Conservation (phyloP, 768 basidiomycete species). For the Lactarius pseudohatsudake region DNA sequence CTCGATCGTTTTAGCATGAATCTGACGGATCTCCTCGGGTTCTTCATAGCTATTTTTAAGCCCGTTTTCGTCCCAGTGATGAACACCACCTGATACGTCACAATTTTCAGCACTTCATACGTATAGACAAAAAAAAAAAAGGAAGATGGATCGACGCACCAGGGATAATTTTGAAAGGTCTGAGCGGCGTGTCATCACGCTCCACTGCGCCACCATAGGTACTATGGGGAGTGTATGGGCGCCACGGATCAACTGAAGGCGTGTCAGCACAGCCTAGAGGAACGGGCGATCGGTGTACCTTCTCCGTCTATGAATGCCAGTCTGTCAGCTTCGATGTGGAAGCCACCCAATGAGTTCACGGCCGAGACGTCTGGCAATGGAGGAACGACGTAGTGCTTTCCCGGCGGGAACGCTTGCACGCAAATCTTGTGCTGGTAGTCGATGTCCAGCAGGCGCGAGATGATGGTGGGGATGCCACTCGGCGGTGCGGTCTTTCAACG, state of each 20-base stretch:
- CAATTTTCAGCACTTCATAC: neutral
- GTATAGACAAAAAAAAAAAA: neutral
- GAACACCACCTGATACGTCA: slow-evolving; percentile 55
- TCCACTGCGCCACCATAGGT: slow-evolving; percentile 55
- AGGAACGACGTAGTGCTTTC: slow-evolving; percentile 72
- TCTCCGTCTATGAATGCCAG: slow-evolving; percentile 89
- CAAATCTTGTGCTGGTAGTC: slow-evolving; percentile 74
- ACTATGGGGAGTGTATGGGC: slow-evolving; percentile 82
- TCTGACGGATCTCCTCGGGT: slow-evolving; percentile 72
- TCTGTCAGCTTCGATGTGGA: slow-evolving; percentile 73
- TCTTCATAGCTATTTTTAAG: slow-evolving; percentile 58
- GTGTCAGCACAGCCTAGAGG: neutral
- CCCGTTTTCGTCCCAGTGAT: slow-evolving; percentile 80
- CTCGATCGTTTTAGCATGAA: slow-evolving; percentile 76
- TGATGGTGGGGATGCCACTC: slow-evolving; percentile 64
- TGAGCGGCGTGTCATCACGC: slow-evolving; percentile 66
- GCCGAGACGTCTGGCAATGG: slow-evolving; percentile 71
- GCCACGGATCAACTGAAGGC: slow-evolving; percentile 80
- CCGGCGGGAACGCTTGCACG: slow-evolving; percentile 71
- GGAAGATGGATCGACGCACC: slow-evolving; percentile 46
- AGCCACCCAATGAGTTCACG: slow-evolving; percentile 86
- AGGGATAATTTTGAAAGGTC: slow-evolving; percentile 86
- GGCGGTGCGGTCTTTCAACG: slow-evolving; percentile 66
- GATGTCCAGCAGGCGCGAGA: slow-evolving; percentile 74
- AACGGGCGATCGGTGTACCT: slow-evolving; percentile 41